Percentiles rank a stretch among this genome's conserved stretches.
phyloP scores from a whole-genome alignment of 1,284 basidiomycete species.

The Ceratobasidium sp. region DNA sequence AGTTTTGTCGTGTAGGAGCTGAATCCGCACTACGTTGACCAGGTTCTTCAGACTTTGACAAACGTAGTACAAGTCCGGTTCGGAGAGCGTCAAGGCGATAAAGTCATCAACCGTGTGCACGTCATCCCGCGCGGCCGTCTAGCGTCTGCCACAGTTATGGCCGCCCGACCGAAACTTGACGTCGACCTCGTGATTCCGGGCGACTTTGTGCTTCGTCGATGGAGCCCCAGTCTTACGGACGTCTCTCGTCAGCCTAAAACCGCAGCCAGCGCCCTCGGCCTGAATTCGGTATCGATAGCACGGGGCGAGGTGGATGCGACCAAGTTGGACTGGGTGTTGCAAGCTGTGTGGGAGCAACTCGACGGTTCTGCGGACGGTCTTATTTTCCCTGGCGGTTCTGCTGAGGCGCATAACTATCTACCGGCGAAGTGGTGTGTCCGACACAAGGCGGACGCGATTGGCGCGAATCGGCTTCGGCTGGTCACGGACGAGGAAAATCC shows the following conservation, averaged over 20 bases:
- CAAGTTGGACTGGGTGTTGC: constrained; percentile 3
- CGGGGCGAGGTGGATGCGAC: constrained; percentile 10
- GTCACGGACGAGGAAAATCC: not conserved
- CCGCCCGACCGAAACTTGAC: constrained; percentile 13
- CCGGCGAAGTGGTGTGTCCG: not conserved
- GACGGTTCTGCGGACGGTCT: constrained; percentile 15
- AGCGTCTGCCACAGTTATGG: not conserved
- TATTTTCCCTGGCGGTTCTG: constrained; percentile 35
- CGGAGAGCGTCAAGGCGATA: constrained; percentile 14
- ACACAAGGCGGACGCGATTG: not conserved
- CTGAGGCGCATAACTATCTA: constrained; percentile 11
- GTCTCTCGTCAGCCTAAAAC: constrained; percentile 5
- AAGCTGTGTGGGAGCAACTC: constrained; percentile 30
- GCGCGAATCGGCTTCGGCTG: constrained; percentile 7
- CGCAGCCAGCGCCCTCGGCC: constrained; percentile 7
- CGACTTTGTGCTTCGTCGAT: constrained; percentile 29
- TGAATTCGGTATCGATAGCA: not conserved
- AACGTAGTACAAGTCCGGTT: constrained; percentile 32
- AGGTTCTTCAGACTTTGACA: not conserved
- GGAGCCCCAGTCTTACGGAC: not conserved
- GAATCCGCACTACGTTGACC: not conserved
- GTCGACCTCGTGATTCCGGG: constrained; percentile 26
- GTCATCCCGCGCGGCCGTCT: constrained; percentile 16
- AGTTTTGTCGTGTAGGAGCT: not conserved
- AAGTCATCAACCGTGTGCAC: constrained; percentile 28